These are phyloP conservation scores for Pseudomicrostroma phylloplanum DNA, from an alignment of 1,284 basidiomycete species.

Conservation along the genomic window DNA sequence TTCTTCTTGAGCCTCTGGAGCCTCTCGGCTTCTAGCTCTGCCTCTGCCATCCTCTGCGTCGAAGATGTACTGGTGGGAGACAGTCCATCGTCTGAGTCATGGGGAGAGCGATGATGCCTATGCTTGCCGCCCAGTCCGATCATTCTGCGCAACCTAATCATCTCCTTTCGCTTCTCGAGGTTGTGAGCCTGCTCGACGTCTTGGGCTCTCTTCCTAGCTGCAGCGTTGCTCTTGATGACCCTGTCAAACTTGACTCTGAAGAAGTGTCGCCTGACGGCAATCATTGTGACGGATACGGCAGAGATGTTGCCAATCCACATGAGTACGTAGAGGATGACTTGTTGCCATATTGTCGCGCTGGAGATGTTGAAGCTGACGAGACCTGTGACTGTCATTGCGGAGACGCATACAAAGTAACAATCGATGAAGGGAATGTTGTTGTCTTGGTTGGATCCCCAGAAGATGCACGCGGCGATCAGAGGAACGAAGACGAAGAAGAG, in stretches of 20 bases:
- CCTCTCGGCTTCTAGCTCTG: conserved; percentile 13
- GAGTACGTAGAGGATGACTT: conserved; percentile 58
- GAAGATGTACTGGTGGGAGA: conserved; percentile 23
- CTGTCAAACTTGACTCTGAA: conserved; percentile 40
- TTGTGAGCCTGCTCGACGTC: conserved; percentile 47
- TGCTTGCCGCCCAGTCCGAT: conserved; percentile 21
- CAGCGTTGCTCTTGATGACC: conserved; percentile 30
- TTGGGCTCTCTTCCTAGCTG: conserved; percentile 35
- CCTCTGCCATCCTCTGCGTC: conserved; percentile 18
- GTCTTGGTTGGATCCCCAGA: conserved; percentile 53
- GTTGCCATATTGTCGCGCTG: conserved; percentile 67
- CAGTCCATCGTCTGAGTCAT: conserved; percentile 12
- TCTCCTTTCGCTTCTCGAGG: conserved; percentile 21
- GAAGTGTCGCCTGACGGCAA: conserved; percentile 44
- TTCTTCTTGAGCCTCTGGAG: conserved; percentile 11
- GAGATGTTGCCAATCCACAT: conserved; percentile 49
- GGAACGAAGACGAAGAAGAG: conserved; percentile 67
- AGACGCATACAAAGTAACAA: conserved; percentile 67
- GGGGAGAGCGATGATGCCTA: conserved; percentile 20
- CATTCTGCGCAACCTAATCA: conserved; percentile 33
- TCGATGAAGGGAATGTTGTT: conserved; percentile 61
- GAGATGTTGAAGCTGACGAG: conserved; percentile 69
- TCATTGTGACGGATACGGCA: conserved; percentile 46
- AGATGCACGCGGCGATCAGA: conserved; percentile 65
- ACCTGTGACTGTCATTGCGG: conserved; percentile 72